Conservation (phyloP, 2,329 filamentous ascomycete genomes). For the Colletotrichum chlorophyti region DNA sequence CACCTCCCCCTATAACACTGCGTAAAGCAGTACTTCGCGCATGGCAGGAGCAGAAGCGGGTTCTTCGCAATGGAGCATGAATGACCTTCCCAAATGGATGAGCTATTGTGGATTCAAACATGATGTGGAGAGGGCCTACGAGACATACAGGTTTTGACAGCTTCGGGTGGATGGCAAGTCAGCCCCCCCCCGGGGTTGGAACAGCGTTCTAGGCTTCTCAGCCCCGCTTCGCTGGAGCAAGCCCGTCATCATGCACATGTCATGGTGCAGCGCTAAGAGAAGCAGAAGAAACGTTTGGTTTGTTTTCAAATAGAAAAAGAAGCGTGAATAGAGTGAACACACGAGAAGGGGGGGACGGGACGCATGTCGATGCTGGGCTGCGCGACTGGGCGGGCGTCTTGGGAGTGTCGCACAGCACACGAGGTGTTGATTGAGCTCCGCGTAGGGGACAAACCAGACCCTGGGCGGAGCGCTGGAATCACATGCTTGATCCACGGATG, state of each 20-base stretch:
- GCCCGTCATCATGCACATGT: conserved; percentile 17
- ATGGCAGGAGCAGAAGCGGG: neutral
- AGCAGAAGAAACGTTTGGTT: neutral
- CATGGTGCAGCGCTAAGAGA: conserved; percentile 6
- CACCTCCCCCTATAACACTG: neutral
- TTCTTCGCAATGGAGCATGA: too few relatives aligned
- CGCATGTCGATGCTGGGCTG: neutral
- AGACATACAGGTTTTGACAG: too few relatives aligned
- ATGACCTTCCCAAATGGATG: neutral
- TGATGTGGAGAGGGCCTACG: neutral
- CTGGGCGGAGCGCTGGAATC: conserved; percentile 1
- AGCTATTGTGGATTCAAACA: too few relatives aligned
- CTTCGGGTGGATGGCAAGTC: neutral
- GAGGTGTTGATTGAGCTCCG: conserved; percentile 7
- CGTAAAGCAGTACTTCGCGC: neutral
- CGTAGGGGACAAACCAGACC: conserved; percentile 5
- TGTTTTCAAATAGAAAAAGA: neutral
- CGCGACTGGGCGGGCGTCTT: neutral
- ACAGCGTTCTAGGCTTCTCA: conserved; percentile 5
- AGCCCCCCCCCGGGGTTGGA: neutral
- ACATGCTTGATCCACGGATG: conserved; percentile 17
- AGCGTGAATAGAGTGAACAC: too few relatives aligned
- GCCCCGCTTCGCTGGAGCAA: conserved; percentile 10
- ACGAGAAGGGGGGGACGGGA: conserved; percentile 1
- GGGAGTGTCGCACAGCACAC: conserved; percentile 10